Evolutionary conservation across 2,329 filamentous ascomycete genomes (phyloP).

Genomic region (Alternaria alternata): DNA sequence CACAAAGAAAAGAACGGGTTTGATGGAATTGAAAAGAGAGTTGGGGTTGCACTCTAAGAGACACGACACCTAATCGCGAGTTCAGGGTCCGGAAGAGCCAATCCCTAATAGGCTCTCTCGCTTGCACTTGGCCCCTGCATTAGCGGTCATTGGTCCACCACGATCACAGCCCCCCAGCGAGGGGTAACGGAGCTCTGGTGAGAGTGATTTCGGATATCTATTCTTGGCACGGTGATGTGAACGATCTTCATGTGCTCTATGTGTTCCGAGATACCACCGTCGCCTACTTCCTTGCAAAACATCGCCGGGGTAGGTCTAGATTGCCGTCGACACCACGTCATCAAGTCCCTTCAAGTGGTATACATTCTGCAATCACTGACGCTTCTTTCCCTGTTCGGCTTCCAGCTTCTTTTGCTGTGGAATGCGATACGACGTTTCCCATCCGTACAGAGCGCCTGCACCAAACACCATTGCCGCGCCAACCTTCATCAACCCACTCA

Average conservation of each 20-base stretch:
- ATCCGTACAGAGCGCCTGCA: slow-evolving; percentile 88
- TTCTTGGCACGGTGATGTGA: slow-evolving; percentile 8
- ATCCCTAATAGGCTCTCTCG: slow-evolving; percentile 18
- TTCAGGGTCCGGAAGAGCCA: slow-evolving; percentile 22
- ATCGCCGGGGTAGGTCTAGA: neutral
- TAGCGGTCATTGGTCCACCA: slow-evolving; percentile 18
- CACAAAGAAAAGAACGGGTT: slow-evolving; percentile 26
- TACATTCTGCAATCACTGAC: slow-evolving; percentile 23
- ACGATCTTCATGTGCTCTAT: slow-evolving; percentile 1
- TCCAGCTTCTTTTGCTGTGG: slow-evolving; percentile 49
- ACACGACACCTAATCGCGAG: slow-evolving; percentile 36
- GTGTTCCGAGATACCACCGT: neutral
- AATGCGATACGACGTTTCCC: slow-evolving; percentile 67
- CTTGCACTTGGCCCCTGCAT: slow-evolving; percentile 17
- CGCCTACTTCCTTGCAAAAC: neutral
- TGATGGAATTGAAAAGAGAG: slow-evolving; percentile 29
- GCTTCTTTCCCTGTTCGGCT: slow-evolving; percentile 35
- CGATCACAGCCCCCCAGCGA: slow-evolving; percentile 7
- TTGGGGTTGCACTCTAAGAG: slow-evolving; percentile 25
- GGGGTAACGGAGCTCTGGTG: slow-evolving; percentile 6
- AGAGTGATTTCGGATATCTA: slow-evolving; percentile 2
- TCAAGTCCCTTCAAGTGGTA: neutral
- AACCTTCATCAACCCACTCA: slow-evolving; percentile 77
- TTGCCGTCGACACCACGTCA: neutral
- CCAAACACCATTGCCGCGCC: slow-evolving; percentile 89